These are phyloP conservation scores for Tetrapyrgos nigripes DNA, from an alignment of 1,284 basidiomycete genomes.

Conservation along the genomic window DNA sequence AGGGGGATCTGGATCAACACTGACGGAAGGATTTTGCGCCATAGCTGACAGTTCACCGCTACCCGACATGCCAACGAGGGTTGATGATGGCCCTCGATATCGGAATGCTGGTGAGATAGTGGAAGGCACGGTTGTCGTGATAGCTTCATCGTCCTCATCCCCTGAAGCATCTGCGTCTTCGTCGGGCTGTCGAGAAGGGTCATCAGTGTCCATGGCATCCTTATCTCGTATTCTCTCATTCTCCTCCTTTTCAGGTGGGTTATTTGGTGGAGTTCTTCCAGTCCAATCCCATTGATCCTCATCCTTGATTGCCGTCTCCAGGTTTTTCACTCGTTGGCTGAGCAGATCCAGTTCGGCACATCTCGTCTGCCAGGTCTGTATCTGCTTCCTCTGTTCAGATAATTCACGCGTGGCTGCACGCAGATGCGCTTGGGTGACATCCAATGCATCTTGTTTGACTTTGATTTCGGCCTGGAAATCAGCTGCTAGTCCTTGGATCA, in stretches of 20 bases:
- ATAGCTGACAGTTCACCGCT: conserved; percentile 25
- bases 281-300: conserved; percentile 91
- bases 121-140: neutral
- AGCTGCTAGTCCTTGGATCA: conserved; percentile 79
- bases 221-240: neutral
- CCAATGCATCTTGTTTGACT: conserved; percentile 86
- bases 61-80: conserved; percentile 52
- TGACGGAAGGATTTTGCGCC: conserved; percentile 55
- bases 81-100: conserved; percentile 69
- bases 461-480: conserved; percentile 89
- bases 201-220: conserved; percentile 9
- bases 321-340: conserved; percentile 78
- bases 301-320: conserved; percentile 78
- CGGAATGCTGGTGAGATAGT: conserved; percentile 50
- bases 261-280: conserved; percentile 42
- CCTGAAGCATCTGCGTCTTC: conserved; percentile 19
- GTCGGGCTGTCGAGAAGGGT: neutral
- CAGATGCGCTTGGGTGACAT: conserved; percentile 86
- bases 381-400: conserved; percentile 86
- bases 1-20: conserved; percentile 69
- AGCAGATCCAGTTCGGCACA: conserved; percentile 82
- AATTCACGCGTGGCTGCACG: conserved; percentile 91
- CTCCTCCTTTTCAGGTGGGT: neutral
- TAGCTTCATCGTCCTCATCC: conserved; percentile 20
- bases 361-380: conserved; percentile 74